These are phyloP conservation scores for Peronospora destructor DNA, from an alignment of 352 stramenopile genomes.

Conservation along the genomic window DNA sequence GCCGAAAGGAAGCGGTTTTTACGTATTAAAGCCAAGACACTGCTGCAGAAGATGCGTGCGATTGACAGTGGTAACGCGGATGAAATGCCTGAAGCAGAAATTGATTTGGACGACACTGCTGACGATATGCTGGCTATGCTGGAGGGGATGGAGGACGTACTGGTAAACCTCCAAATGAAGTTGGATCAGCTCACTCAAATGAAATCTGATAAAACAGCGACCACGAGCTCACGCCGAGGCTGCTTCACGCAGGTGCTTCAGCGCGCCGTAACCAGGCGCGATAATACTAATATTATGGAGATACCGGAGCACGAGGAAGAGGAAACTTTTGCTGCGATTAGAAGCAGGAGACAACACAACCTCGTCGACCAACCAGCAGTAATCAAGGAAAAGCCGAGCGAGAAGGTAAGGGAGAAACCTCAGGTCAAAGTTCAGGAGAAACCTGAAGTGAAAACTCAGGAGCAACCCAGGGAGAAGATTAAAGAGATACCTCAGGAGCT, in stretches of 20 bases:
- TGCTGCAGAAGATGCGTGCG: slow-evolving; percentile 33
- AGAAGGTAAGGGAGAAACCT: slow-evolving; percentile 6
- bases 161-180: slow-evolving; percentile 54
- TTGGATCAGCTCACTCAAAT: slow-evolving; percentile 35
- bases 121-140: slow-evolving; percentile 36
- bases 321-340: slow-evolving; percentile 25
- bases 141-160: slow-evolving; percentile 41
- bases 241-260: slow-evolving; percentile 26
- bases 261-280: slow-evolving; percentile 20
- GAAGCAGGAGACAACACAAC: slow-evolving; percentile 26
- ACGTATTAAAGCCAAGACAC: slow-evolving; percentile 24
- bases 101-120: slow-evolving; percentile 20
- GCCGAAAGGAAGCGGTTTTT: slow-evolving; percentile 11
- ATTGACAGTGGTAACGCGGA: slow-evolving; percentile 27
- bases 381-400: slow-evolving; percentile 9
- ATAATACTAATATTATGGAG: slow-evolving; percentile 20
- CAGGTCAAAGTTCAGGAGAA: slow-evolving; percentile 8
- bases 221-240: slow-evolving; percentile 17
- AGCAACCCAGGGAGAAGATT: slow-evolving; percentile 3
- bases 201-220: slow-evolving; percentile 21
- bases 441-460: neutral
- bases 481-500: slow-evolving; percentile 3
- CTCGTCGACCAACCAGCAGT: slow-evolving; percentile 7
- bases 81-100: slow-evolving; percentile 16
- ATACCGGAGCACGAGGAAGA: slow-evolving; percentile 24